A percentile compares a stretch with the other conserved stretches of the same genome.
Conservation (phyloP, 208 protist species). For the Herpetomonas samuelpessoai region DNA sequence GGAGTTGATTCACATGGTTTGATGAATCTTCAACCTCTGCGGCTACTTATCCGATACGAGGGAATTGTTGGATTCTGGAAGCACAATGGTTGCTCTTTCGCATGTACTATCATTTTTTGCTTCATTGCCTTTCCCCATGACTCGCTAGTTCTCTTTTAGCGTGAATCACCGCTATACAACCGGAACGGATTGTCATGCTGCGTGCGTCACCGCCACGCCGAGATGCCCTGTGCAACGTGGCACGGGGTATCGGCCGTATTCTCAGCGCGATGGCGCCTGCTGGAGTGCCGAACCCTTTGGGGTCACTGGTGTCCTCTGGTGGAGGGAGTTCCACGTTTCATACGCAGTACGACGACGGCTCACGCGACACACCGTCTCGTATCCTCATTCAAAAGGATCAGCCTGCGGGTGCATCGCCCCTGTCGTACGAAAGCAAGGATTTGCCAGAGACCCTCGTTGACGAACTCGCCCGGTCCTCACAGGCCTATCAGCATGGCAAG, state of each 20-base stretch:
- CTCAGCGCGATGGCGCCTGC: conserved; percentile 22
- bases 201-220: conserved; percentile 14
- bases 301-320: neutral
- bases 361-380: neutral
- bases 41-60: too few relatives aligned
- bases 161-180: too few relatives aligned
- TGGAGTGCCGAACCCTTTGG: conserved; percentile 1
- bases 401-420: too few relatives aligned
- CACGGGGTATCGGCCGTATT: conserved; percentile 39
- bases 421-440: neutral
- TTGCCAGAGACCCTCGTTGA: conserved; percentile 5
- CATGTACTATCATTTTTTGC: too few relatives aligned
- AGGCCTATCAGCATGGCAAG: conserved; percentile 10
- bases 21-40: too few relatives aligned
- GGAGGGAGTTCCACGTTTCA: neutral
- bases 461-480: neutral
- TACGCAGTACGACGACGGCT: conserved; percentile 5
- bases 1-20: too few relatives aligned
- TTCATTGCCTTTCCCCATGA: too few relatives aligned
- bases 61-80: too few relatives aligned
- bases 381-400: too few relatives aligned
- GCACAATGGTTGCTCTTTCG: too few relatives aligned
- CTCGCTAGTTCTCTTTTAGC: too few relatives aligned
- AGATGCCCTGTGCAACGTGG: conserved; percentile 45
- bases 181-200: conserved; percentile 14